Base-by-base conservation (phyloP, 2,329 filamentous ascomycete species). In the Fonsecaea multimorphosa region DNA sequence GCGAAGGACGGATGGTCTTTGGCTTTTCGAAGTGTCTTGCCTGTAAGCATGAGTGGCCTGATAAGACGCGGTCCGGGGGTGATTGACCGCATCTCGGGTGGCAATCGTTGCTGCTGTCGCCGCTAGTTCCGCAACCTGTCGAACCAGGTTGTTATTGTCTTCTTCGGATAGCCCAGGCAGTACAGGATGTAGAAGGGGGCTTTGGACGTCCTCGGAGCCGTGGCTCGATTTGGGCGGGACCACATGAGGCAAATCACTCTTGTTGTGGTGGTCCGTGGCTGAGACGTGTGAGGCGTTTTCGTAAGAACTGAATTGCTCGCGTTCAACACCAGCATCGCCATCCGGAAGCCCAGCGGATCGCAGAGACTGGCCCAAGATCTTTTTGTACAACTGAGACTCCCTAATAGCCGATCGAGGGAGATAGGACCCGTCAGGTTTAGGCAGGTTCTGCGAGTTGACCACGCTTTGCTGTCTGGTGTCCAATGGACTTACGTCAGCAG, bases 111-210 rank as follows among this genome's bases (percentile, higher is more conserved):
- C 93, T 19, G 93, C 93, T 0, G 93, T 95, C 6, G 95, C 94
- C 7, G 94, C 94, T 76, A 98, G 91, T 79, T 98, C 95, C 3
- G 93, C 92, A 16, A 98, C 92, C 73, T 96, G 92, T 54, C 92
- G 91, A 24, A 92, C 89, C 16, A 98, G 83, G 34, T 86, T 86
- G 71, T 89, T 88, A 76, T 93, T 97, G 71, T 97, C 91, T 67
- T 92, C 89, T 53, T 91, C 89, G 14, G 91, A 91, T 24, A 97
- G 84, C 3, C 91, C 91, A 1, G 89, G 86, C 31, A 90, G 84
- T 31, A 74, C 65, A 27, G 70, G 67, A 51, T 63, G 58, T 27
- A 69, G 57, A 54, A 63, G 83, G 80, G 71, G 86, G 32, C 65
- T 68, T 19, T 16, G 31, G 8, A 57, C n/a, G 76, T 68, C 81